These are phyloP conservation scores for Fusarium humuli DNA, from an alignment of 2,329 filamentous ascomycete genomes.

Conservation along the genomic window DNA sequence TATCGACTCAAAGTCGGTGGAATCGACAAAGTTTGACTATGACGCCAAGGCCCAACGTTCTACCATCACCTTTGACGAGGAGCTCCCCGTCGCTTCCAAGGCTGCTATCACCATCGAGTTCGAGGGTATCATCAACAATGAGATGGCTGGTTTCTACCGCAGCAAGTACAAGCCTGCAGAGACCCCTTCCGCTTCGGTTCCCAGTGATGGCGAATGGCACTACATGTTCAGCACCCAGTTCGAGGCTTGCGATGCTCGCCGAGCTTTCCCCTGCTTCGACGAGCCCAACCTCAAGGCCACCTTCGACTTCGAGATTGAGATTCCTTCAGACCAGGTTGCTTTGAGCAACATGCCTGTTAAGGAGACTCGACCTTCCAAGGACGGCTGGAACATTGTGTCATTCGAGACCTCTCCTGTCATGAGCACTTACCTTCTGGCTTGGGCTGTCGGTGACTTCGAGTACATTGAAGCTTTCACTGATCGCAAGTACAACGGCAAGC, in stretches of 20 bases:
- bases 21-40: conserved; percentile 78
- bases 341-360: conserved; percentile 97
- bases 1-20: conserved; percentile 65
- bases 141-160: conserved; percentile 93
- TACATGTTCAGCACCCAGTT: conserved; percentile 96
- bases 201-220: conserved; percentile 74
- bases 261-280: conserved; percentile 97
- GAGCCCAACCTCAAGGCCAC: conserved; percentile 97
- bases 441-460: conserved; percentile 97
- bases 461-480: conserved; percentile 93
- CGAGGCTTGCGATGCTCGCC: conserved; percentile 92
- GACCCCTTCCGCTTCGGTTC: conserved; percentile 79
- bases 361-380: conserved; percentile 66
- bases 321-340: conserved; percentile 87
- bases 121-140: conserved; percentile 85
- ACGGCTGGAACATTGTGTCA: conserved; percentile 77
- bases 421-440: conserved; percentile 91
- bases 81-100: conserved; percentile 75
- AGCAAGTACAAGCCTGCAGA: conserved; percentile 90
- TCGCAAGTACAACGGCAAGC: conserved; percentile 90
- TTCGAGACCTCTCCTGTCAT: conserved; percentile 90
- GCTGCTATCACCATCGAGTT: conserved; percentile 78
- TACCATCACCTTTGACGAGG: conserved; percentile 79
- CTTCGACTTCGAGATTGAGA: conserved; percentile 92
- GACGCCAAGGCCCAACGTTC: conserved; percentile 87